Base-by-base conservation (phyloP, 371 early-diverging fungal genomes). In the Mucor circinelloides region DNA sequence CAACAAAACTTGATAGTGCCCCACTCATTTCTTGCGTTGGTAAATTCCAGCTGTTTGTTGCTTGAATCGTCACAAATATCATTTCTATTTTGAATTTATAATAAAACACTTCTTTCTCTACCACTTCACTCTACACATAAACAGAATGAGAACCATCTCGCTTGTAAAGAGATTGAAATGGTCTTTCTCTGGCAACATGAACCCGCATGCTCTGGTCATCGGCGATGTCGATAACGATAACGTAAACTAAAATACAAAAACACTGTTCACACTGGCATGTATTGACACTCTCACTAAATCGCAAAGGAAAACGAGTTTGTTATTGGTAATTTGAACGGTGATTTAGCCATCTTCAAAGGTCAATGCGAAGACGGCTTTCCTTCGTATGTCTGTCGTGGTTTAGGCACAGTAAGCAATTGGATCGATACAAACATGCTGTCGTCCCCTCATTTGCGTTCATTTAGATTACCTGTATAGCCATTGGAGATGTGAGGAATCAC, bases 151-250 rank as follows among this genome's bases (percentile, higher is more conserved):
- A 63, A 85, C 86, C 6, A 78, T 91, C 40, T 91, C 92, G 27
- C 84, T 93, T 34, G 89, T 91, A 13, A 88, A 90, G 66, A 86
- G 91, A 63, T 69, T 92, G 25, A 83, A 85, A 78, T 94, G 94
- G 91, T 83, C 87, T 28, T 94, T 93, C 69, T 83, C 85, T 27
- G 94, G 94, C n/a, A 93, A 91, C 67, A 90, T 94, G 78, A 88
- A 91, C 59, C 91, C 92, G 6, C 87, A 89, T 68, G 92, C 94
- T 0, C 83, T 94, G 30, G 91, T 90, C 15, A 86, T 93, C 23
- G 94, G 94, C 31, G 94, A 94, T 72, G 88, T 91, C 9, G 94
- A 94, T 70, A 88, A 90, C 71, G 91, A 91, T 63, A 87, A 89
- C 27, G 93, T 92, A 89, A 61, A 64, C 27, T 42, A 28, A 8